A percentile compares a stretch with the other conserved stretches of the same genome.
Conservation (phyloP, 768 basidiomycete species). For the Arthromyces matolae region DNA sequence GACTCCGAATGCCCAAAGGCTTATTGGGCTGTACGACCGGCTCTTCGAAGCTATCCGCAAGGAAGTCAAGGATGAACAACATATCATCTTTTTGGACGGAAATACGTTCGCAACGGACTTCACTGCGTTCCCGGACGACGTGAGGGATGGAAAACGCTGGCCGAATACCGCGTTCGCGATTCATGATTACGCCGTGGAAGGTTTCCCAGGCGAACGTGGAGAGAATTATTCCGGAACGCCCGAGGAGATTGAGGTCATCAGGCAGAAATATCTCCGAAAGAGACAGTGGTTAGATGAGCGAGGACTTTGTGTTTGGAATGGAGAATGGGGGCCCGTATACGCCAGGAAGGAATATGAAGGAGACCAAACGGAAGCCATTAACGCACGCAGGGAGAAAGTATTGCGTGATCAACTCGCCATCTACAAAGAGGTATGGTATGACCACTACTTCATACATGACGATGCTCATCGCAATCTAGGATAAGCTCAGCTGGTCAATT, state of each 20-base stretch:
- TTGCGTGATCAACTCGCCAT: slow-evolving; percentile 71
- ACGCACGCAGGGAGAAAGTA: slow-evolving; percentile 58
- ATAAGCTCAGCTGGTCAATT: slow-evolving; percentile 74
- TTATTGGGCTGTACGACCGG: slow-evolving; percentile 64
- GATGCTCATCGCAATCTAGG: slow-evolving; percentile 68
- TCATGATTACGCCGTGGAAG: slow-evolving; percentile 71
- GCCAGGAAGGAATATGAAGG: slow-evolving; percentile 59
- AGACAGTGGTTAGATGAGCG: slow-evolving; percentile 71
- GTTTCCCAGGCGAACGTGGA: slow-evolving; percentile 62
- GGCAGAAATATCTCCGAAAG: slow-evolving; percentile 65
- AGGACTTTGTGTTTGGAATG: slow-evolving; percentile 71
- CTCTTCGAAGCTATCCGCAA: slow-evolving; percentile 68
- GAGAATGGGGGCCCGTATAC: slow-evolving; percentile 86
- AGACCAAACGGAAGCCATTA: slow-evolving; percentile 57
- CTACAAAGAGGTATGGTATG: slow-evolving; percentile 54
- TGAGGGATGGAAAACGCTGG: slow-evolving; percentile 51
- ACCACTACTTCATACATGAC: slow-evolving; percentile 59
- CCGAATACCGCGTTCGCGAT: slow-evolving; percentile 73
- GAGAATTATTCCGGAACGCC: slow-evolving; percentile 46
- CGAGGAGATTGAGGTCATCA: slow-evolving; percentile 47
- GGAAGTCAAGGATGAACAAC: slow-evolving; percentile 61
- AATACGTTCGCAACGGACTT: slow-evolving; percentile 83
- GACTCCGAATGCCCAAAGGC: slow-evolving; percentile 52
- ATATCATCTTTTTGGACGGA: slow-evolving; percentile 79
- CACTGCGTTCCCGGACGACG: slow-evolving; percentile 52